Base-by-base conservation (phyloP, 228 moss, liverwort and hornwort species). In the Sphagnum magellanicum region DNA sequence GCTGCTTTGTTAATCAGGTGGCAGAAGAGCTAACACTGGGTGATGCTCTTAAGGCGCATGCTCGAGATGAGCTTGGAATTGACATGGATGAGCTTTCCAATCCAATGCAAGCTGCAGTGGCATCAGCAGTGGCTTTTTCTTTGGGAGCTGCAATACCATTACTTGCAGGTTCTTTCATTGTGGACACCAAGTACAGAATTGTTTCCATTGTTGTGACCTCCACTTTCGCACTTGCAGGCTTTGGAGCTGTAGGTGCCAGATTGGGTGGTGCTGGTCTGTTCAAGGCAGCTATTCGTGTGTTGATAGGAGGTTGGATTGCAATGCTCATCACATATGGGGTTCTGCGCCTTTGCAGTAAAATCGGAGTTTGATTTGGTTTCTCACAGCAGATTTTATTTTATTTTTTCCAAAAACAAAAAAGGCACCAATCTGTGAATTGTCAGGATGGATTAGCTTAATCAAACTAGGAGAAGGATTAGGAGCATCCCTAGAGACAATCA, bases 21-120 rank as follows among this genome's bases (percentile, higher is more conserved):
- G 69, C 69, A 15, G 59, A 32, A 48, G 69, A 70, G 69, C 69
- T 70, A 8, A 57, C 69, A 15, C 47, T 57, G n/a, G 59, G 48
- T 6, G 69, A 70, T 50, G 69, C 58, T 17, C 53, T 48, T 13
- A 70, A 70, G 11, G 60, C 58, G 8, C 69, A 70, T 59, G 69
- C 58, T 6, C 69, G 58, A 10, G 69, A 70, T 52, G 16, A 59
- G 60, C 60, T 70, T 57, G 59, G 57, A 17, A 59, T 70, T 8
- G 58, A 70, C 58, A 9, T 58, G 60, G 69, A 70, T 59, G 69
- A 70, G 69, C 69, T 70, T 59, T 52, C 69, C 59, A 60, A 70
- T 60, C 69, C 69, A n/a, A 11, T 70, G 57, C 69, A 70, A 50
- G 69, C 63, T 9, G 63, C 63, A 16, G 8, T 63, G 16, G 63